Conservation (phyloP, 164 flowering plant genomes). For the Akebia trifoliata region DNA sequence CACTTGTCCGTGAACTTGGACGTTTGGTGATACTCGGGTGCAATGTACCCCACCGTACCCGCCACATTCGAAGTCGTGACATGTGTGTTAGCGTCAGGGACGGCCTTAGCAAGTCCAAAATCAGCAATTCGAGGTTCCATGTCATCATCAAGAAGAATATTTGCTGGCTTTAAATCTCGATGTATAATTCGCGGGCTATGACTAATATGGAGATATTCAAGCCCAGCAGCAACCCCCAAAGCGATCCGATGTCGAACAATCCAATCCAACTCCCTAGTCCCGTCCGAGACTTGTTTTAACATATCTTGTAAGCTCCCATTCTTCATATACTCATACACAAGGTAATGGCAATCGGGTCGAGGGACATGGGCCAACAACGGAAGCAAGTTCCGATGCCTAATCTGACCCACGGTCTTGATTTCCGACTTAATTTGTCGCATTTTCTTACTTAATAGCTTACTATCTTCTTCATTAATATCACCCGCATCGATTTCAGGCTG, state of each 20-base stretch:
- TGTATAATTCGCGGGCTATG: conserved; percentile 78
- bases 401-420: conserved; percentile 68
- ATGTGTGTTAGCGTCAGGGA: conserved; percentile 73
- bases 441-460: conserved; percentile 45
- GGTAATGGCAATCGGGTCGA: conserved; percentile 65
- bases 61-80: conserved; percentile 68
- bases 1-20: conserved; percentile 88
- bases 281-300: conserved; percentile 36
- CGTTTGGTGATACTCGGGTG: conserved; percentile 90
- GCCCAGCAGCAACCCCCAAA: conserved; percentile 69
- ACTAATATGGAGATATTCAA: conserved; percentile 70
- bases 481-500: conserved; percentile 45
- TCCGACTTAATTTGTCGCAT: conserved; percentile 83
- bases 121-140: conserved; percentile 89
- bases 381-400: conserved; percentile 75
- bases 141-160: conserved; percentile 77
- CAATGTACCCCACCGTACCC: conserved; percentile 83
- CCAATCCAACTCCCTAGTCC: conserved; percentile 66
- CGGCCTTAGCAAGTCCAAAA: conserved; percentile 82
- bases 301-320: conserved; percentile 85
- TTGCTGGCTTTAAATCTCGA: conserved; percentile 84
- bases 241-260: conserved; percentile 50
- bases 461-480: conserved; percentile 59
- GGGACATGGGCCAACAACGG: conserved; percentile 67
- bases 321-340: conserved; percentile 85